Base-by-base conservation (phyloP, 169 alveolate genomes). In the Cryptosporidium xiaoi region DNA sequence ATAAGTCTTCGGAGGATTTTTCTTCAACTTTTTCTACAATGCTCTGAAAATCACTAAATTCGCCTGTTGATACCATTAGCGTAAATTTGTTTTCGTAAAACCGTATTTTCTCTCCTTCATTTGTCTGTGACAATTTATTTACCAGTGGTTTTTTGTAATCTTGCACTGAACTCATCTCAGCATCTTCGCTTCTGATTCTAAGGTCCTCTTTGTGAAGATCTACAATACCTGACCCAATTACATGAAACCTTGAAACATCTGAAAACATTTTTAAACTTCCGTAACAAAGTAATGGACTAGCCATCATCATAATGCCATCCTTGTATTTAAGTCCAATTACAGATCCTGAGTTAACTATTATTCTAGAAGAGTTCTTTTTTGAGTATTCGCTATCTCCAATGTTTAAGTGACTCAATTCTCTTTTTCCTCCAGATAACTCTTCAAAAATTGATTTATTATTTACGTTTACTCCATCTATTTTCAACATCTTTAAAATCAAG, bases 281-380 rank as follows among this genome's bases (percentile, higher is more conserved):
- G 36, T 77, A 77, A 20, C 87, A 77, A 13, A 62, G 27, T 27
- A 77, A 27, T 16, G 87, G 69, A 44, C 87, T 77, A 40, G 87
- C 65, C 46, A 77, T 62, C 51, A 77, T 2, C 87, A 77, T 77
- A 27, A 77, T 62, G 0, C 87, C 87, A 5, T 77, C 87, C 20
- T 44, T 77, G 50, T 77, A 77, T 18, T 77, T 77, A 31, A 77
- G 36, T n/a, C 87, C 87, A 12, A 77, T 66, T 3, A 62, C 87
- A 8, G 87, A 56, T 24, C 87, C 87, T n/a, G 87, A 60, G 50
- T 62, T 62, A 24, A 77, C 87, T 12, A 77, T 77, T 12, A 77
- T 51, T 34, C 65, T 77, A 15, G 83, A 69, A 0, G 83, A 69
- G 51, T 69, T 51, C 68, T 69, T 69, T 20, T 36, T 69, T 27